Evolutionary conservation across 2,329 filamentous ascomycete species (phyloP).

Genomic region (Clarireedia hainanense): DNA sequence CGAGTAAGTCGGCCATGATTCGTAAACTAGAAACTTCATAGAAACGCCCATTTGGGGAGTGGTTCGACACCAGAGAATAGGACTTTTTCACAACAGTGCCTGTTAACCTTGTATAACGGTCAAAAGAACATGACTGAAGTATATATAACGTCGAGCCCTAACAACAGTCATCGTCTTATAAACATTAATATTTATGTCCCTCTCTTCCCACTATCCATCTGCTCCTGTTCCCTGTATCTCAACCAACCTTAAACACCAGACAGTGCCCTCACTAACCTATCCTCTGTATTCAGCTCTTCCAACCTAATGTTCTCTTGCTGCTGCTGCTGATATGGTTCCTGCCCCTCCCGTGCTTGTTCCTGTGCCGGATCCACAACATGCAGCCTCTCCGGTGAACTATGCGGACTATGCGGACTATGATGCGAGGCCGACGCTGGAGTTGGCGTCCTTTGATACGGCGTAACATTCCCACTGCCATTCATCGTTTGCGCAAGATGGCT

Average conservation of each 20-base stretch:
- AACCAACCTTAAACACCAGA: not conserved
- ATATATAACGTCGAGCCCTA: too few relatives aligned
- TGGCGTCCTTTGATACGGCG: not conserved
- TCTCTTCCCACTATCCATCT: not conserved
- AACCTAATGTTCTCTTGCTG: not conserved
- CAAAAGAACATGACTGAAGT: too few relatives aligned
- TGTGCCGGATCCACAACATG: constrained; percentile 14
- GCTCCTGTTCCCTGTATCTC: not conserved
- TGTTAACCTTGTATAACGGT: too few relatives aligned
- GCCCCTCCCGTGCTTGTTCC: not conserved
- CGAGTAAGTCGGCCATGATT: too few relatives aligned
- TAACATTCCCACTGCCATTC: constrained; percentile 1
- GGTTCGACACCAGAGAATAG: too few relatives aligned
- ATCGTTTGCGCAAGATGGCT: not conserved
- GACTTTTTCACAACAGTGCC: too few relatives aligned
- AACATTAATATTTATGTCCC: not conserved
- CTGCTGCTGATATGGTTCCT: not conserved
- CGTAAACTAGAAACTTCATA: too few relatives aligned
- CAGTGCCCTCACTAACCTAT: not conserved
- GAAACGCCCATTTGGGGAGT: too few relatives aligned
- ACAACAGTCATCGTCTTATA: too few relatives aligned
- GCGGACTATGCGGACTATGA: constrained; percentile 1
- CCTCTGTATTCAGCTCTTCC: not conserved
- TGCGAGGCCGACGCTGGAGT: not conserved
- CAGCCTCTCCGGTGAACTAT: constrained; percentile 11